Conservation (phyloP, 768 basidiomycete species). For the Leccinum olivaceopallidum region DNA sequence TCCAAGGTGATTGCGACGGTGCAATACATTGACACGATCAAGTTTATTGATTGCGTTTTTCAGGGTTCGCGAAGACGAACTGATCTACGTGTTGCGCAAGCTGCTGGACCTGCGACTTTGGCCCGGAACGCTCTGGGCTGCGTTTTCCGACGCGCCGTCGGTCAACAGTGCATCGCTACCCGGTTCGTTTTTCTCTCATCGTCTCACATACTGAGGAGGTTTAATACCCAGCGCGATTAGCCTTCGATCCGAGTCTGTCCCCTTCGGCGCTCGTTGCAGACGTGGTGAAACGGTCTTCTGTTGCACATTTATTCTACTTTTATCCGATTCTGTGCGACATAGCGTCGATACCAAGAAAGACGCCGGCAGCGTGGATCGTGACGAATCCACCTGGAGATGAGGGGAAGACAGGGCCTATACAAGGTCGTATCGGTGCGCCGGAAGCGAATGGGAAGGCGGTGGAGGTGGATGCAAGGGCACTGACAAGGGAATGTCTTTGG, state of each 20-base stretch:
- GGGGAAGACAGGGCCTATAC: conserved; percentile 15
- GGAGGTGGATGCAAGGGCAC: conserved; percentile 62
- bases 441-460: conserved; percentile 29
- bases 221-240: conserved; percentile 14
- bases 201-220: neutral
- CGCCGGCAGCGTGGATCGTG: conserved; percentile 67
- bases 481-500: conserved; percentile 68
- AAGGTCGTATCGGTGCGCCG: conserved; percentile 23
- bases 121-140: conserved; percentile 77
- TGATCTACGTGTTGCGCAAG: conserved; percentile 81
- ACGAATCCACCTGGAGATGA: conserved; percentile 14
- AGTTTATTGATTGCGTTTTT: neutral
- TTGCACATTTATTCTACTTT: conserved; percentile 88
- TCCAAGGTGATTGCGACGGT: conserved; percentile 55
- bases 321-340: conserved; percentile 81
- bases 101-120: conserved; percentile 72
- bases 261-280: conserved; percentile 64
- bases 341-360: conserved; percentile 64
- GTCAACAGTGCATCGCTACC: conserved; percentile 56
- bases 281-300: conserved; percentile 69
- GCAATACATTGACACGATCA: no score
- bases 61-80: conserved; percentile 86
- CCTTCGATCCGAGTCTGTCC: conserved; percentile 44
- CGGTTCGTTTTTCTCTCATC: conserved; percentile 39
- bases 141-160: conserved; percentile 65